Evolutionary conservation across 1,284 basidiomycete genomes (phyloP).

Genomic region (Trichosporon sp.): DNA sequence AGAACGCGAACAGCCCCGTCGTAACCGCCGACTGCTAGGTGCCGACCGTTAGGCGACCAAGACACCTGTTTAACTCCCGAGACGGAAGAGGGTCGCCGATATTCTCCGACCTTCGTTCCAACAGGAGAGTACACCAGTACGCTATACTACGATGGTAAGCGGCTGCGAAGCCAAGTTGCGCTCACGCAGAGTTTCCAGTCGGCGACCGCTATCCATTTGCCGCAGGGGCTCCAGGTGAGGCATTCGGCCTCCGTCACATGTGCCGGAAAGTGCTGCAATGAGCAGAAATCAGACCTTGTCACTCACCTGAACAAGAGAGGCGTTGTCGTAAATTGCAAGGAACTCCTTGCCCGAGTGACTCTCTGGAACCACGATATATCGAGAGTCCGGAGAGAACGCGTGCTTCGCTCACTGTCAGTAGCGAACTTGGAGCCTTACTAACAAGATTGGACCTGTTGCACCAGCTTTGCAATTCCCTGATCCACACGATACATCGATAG

Average conservation of each 20-base stretch:
- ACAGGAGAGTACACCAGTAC: conserved; percentile 72
- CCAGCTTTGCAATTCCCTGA: conserved; percentile 24
- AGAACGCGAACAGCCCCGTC: conserved; percentile 24
- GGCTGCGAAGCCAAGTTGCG: neutral
- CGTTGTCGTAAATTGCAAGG: conserved; percentile 76
- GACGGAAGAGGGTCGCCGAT: conserved; percentile 59
- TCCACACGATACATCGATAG: conserved; percentile 75
- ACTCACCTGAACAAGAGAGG: conserved; percentile 73
- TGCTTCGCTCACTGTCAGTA: conserved; percentile 62
- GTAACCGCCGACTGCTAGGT: conserved; percentile 22
- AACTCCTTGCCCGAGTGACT: conserved; percentile 83
- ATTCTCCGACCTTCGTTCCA: conserved; percentile 70
- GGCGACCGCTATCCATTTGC: conserved; percentile 77
- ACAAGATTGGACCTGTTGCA: conserved; percentile 34
- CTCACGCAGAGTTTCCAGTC: conserved; percentile 76
- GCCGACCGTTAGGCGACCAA: conserved; percentile 68
- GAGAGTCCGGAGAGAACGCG: conserved; percentile 73
- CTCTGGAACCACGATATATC: conserved; percentile 79
- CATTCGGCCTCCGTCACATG: conserved; percentile 73
- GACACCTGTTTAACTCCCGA: conserved; percentile 66
- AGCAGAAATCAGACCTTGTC: neutral
- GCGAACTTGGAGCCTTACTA: neutral
- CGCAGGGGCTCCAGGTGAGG: conserved; percentile 77
- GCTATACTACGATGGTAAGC: conserved; percentile 66
- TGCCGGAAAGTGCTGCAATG: conserved; percentile 72